Conservation (phyloP, 331 rosid genomes). For the Quercus lobata region DNA sequence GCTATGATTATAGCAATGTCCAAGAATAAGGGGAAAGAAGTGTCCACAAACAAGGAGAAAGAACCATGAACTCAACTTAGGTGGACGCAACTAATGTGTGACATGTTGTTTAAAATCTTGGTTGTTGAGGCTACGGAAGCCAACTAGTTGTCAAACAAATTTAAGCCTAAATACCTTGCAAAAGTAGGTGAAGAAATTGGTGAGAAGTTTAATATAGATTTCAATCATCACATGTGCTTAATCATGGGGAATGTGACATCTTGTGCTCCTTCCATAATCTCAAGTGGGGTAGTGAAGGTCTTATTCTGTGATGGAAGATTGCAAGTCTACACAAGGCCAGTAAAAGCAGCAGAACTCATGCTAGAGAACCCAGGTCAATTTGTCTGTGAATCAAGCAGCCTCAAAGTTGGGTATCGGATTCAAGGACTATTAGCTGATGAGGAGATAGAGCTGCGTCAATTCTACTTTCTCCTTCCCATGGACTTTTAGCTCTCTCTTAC, state of each 20-base stretch:
- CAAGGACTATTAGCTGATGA: slow-evolving; percentile 69
- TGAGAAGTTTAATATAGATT: no score
- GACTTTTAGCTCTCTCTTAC: slow-evolving; percentile 58
- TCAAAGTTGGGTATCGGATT: slow-evolving; percentile 66
- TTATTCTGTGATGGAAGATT: slow-evolving; percentile 52
- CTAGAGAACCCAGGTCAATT: slow-evolving; percentile 56
- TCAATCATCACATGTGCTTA: no score
- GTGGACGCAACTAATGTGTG: no score
- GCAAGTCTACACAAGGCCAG: slow-evolving; percentile 42
- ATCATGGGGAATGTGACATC: slow-evolving; percentile 68
- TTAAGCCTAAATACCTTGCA: no score
- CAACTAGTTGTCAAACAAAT: no score
- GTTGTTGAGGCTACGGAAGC: no score
- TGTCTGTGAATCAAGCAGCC: slow-evolving; percentile 66
- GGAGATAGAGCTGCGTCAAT: slow-evolving; percentile 42
- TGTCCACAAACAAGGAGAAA: no score
- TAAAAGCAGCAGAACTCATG: slow-evolving; percentile 77
- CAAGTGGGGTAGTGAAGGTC: slow-evolving; percentile 47
- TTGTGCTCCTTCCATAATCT: slow-evolving; percentile 53
- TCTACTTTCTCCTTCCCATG: slow-evolving; percentile 84
- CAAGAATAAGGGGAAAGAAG: no score
- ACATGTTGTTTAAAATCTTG: no score
- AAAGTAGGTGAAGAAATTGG: no score
- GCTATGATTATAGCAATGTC: no score
- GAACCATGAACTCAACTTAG: no score